Evolutionary conservation across 164 flowering plant species (phyloP), one percentile per base, ranked within the genome.

Genomic region (Annona squamosa): DNA sequence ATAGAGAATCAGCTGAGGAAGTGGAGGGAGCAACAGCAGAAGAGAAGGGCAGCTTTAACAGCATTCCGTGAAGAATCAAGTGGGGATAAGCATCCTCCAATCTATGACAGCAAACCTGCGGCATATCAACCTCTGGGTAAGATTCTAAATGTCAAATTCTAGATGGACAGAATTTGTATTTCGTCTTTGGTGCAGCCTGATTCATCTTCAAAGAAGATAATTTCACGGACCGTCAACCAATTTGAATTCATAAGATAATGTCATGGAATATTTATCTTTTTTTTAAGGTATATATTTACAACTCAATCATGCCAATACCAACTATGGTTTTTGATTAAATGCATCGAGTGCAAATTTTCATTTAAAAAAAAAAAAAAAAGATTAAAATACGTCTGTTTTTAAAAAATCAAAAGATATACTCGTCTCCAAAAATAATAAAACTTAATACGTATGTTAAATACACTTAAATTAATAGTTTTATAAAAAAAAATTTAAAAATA

Each of bases 91-190:
- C 78, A 68, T 73, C 65, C 68, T 74, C 74, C 74, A 18, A 67
- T 18, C 2, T 18, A 5, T 64, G 77, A 78, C 9, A 71, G 47
- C 16, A 13, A 48, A 57, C 63, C 76, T 4, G 41, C 67, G 5
- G 59, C 45, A 3, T 76, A 82, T 77, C 81, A 73, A 71, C 87
- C 96, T 46, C 69, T 88, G 63, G 84, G 88, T 72, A 85, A 86
- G 79, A 81, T 87, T 77, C 91, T 89, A 18, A 87, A 88, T 76
- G 79, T 87, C 83, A 84, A 86, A 68, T 83, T 86, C 79, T 87
- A 66, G 47, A 9, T 66, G 4, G 42, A 42, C 13, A 52, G 13
- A 52, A 52, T 2, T 52, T 10, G 59, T 7, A 52, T 1, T 5
- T 52, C 59, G 13, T 52, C 59, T 52, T 48, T 10, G 59, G 13